Conservation (phyloP, 1,284 basidiomycete species). For the Marasmius tenuissimus region DNA sequence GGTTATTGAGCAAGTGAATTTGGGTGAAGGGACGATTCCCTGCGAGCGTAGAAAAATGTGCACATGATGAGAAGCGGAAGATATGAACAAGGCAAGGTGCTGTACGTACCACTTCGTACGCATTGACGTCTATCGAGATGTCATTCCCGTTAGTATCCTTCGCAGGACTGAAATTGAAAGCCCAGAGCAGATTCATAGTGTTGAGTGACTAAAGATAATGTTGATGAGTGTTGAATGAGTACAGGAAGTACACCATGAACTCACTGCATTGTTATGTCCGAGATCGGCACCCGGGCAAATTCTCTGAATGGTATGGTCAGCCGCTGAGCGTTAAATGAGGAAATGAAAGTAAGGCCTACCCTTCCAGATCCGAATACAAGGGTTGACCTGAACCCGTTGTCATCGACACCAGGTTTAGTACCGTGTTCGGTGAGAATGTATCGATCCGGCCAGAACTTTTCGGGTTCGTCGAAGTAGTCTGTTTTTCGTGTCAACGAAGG, state of each 20-base stretch:
- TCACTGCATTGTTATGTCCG: slow-evolving; percentile 2
- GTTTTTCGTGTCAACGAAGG: neutral
- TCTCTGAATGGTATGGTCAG: neutral
- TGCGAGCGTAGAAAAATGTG: neutral
- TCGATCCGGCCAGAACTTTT: slow-evolving; percentile 23
- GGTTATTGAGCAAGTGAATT: slow-evolving; percentile 2
- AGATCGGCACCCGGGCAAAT: slow-evolving; percentile 4
- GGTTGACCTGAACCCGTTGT: slow-evolving; percentile 17
- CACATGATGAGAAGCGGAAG: neutral
- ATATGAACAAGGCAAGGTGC: neutral
- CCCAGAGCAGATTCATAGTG: slow-evolving; percentile 9
- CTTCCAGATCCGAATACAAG: slow-evolving; percentile 21
- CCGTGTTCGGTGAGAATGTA: slow-evolving; percentile 20
- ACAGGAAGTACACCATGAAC: neutral
- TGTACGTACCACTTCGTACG: neutral
- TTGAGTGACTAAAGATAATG: slow-evolving; percentile 4
- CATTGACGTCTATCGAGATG: neutral
- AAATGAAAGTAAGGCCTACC: neutral
- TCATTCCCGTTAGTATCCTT: neutral
- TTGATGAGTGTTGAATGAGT: neutral
- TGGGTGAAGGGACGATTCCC: neutral
- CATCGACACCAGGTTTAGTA: slow-evolving; percentile 17
- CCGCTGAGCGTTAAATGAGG: neutral
- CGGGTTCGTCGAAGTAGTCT: slow-evolving; percentile 20
- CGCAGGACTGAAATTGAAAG: slow-evolving; percentile 3